These are phyloP conservation scores for Pyrenochaeta sp. DNA, from an alignment of 2,329 filamentous ascomycete species.

Conservation along the genomic window DNA sequence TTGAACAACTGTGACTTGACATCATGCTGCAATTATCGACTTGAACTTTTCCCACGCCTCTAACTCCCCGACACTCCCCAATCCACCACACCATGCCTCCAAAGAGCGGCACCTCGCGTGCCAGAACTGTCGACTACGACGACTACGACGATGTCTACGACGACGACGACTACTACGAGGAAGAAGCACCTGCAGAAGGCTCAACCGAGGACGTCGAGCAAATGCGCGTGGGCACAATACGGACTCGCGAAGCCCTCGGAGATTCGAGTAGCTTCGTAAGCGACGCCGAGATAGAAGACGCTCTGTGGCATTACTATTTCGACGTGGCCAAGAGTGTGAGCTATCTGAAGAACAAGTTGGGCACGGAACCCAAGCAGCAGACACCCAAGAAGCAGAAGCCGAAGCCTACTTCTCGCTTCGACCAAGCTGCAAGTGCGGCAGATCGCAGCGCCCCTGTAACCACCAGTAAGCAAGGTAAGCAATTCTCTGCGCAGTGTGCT, in stretches of 20 bases:
- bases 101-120: conserved; percentile 52
- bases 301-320: conserved; percentile 95
- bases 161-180: conserved; percentile 54
- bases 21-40: no score
- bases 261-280: conserved; percentile 62
- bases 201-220: conserved; percentile 51
- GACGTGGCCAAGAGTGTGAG: conserved; percentile 85
- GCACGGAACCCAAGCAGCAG: conserved; percentile 31
- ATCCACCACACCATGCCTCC: conserved; percentile 37
- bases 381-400: conserved; percentile 51
- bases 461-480: conserved; percentile 56
- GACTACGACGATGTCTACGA: conserved; percentile 62
- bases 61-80: no score
- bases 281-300: conserved; percentile 81
- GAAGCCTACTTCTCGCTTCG: conserved; percentile 46
- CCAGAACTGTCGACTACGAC: conserved; percentile 57
- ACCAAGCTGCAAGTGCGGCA: conserved; percentile 52
- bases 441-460: conserved; percentile 49
- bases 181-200: conserved; percentile 29
- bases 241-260: conserved; percentile 72
- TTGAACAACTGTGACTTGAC: no score
- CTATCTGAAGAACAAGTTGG: conserved; percentile 72
- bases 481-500: conserved; percentile 18
- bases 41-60: no score
- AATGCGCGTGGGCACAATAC: conserved; percentile 70